Evolutionary conservation across 1,139 yeast species (phyloP).

Genomic region (Dujonia santamariae): DNA sequence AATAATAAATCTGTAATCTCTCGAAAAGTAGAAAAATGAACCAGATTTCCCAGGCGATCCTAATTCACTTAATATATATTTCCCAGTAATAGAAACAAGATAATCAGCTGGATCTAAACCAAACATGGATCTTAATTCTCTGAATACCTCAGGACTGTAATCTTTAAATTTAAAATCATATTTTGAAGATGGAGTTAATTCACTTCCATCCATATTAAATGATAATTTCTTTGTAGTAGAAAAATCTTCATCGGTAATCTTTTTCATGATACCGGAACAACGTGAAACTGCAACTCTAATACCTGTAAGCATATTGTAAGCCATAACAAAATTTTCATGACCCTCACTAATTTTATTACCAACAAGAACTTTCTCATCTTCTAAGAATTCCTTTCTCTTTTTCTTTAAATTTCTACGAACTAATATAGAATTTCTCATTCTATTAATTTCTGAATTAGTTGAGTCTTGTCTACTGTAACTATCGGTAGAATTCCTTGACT

Average conservation of each 20-base stretch:
- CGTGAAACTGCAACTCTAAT: constrained; percentile 92
- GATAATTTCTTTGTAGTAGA: constrained; percentile 70
- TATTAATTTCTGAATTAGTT: constrained; percentile 36
- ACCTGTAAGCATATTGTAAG: constrained; percentile 96
- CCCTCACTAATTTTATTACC: constrained; percentile 89
- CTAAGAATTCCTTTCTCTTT: constrained; percentile 39
- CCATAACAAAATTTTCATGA: constrained; percentile 89
- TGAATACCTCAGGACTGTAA: constrained; percentile 90
- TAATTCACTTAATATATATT: constrained; percentile 85
- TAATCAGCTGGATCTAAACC: constrained; percentile 96
- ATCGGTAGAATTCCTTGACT: constrained; percentile 3
- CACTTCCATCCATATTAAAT: constrained; percentile 86
- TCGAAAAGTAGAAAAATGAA: constrained; percentile 89
- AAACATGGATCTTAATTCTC: constrained; percentile 76
- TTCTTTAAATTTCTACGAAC: constrained; percentile 42
- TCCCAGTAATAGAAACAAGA: constrained; percentile 85
- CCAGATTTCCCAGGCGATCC: constrained; percentile 98
- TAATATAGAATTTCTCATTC: constrained; percentile 41
- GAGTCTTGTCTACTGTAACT: constrained; percentile 17
- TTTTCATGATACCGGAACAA: constrained; percentile 82
- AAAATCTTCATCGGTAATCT: constrained; percentile 70
- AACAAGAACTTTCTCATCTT: constrained; percentile 65
- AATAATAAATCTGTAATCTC: constrained; percentile 91
- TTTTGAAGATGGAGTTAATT: constrained; percentile 86
- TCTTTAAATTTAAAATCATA: constrained; percentile 97